Base-by-base conservation (phyloP, 2,329 filamentous ascomycete species). In the Apiospora malaysiana region DNA sequence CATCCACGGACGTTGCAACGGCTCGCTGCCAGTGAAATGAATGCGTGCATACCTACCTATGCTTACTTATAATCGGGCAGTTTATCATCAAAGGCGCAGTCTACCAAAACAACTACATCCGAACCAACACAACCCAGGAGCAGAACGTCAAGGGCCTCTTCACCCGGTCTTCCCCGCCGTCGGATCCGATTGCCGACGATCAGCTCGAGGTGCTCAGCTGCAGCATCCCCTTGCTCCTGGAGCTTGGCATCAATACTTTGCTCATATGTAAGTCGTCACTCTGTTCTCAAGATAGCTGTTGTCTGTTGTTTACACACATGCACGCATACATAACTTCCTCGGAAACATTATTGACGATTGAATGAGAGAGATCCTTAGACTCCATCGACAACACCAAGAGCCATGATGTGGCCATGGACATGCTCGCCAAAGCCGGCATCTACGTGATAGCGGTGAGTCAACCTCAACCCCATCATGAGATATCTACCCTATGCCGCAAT, bases 361-460 rank as follows among this genome's bases (percentile, higher is more conserved):
- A 21, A 5, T 2, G 51, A 32, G 51, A n/a, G 18, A 5, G 1
- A 49, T 9, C 1, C n/a, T 76, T 18, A 78, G 75, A 43, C 37
- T 70, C 43, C 46, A 69, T 78, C 23, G 69, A 75, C 40, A 63
- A 43, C 7, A 70, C 69, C 51, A 75, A 75, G 51, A 74, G 70
- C 51, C 75, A 77, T 27, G 71, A 75, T 68, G 70, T 70, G 4
- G 71, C 74, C n/a, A 77, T 77, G 76, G 66, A 68, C 8, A 46
- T 77, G 65, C 71, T 77, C 25, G 75, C 74, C 21, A 70, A 74
- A n/a, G 70, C 72, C 18, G 75, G 77, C 5, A 78, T 79, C 68
- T 77, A 78, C 45, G 77, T 79, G 9, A 73, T 79, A 21, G 69
- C 71, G 7, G 77, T 79, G 70, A 69, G 77, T 73, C 46, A 12